Evolutionary conservation across 73 alveolate genomes (phyloP).

Genomic region (Paramecium octaurelia): DNA sequence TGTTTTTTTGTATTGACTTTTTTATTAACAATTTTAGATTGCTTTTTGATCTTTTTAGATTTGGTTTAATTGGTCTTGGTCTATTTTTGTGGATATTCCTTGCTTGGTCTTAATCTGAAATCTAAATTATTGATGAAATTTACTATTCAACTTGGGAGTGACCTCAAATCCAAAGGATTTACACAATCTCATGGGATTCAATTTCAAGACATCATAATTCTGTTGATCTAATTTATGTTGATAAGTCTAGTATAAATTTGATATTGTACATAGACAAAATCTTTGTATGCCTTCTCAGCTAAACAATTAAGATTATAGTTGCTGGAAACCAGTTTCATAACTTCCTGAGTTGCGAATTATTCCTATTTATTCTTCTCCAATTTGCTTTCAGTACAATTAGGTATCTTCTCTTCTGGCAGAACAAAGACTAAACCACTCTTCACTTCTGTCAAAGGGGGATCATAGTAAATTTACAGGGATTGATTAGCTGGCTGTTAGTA

Average conservation of each 20-base stretch:
- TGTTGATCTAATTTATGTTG: background rate
- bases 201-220: background rate
- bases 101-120: background rate
- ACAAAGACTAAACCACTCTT: background rate
- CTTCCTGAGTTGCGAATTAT: background rate
- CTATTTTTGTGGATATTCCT: background rate
- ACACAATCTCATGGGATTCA: slow-evolving; percentile 3
- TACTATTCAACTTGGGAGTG: background rate
- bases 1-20: background rate
- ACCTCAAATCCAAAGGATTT: slow-evolving; percentile 14
- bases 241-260: background rate
- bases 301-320: background rate
- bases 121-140: background rate
- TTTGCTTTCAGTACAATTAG: background rate
- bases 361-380: background rate
- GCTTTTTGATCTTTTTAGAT: background rate
- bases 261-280: background rate
- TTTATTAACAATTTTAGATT: background rate
- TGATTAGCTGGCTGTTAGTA: background rate
- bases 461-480: background rate
- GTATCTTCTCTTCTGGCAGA: background rate
- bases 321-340: background rate
- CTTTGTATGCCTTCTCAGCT: slow-evolving; percentile 24
- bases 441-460: background rate
- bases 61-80: background rate